Percentiles rank a stretch among this genome's conserved stretches.
Evolutionary conservation across 2,329 filamentous ascomycete genomes (phyloP).

Genomic region (Stemphylium vesicarium): DNA sequence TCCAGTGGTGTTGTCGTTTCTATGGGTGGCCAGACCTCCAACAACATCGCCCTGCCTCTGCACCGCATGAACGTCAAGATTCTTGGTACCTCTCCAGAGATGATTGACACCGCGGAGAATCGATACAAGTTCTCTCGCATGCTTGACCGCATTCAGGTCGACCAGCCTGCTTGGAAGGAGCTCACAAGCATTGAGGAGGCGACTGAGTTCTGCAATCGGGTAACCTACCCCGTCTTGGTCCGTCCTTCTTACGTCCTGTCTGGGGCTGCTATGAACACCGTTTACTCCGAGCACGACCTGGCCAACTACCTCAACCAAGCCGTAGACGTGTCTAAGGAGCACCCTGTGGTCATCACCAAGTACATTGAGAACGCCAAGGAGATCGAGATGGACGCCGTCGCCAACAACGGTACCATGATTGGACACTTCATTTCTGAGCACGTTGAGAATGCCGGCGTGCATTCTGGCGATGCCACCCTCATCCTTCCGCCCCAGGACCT

Average conservation of each 20-base stretch:
- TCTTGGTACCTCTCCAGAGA: conserved; percentile 93
- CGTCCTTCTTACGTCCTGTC: conserved; percentile 96
- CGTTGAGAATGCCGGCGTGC: conserved; percentile 97
- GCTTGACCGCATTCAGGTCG: conserved; percentile 91
- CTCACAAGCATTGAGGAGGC: conserved; percentile 94
- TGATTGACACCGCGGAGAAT: conserved; percentile 98
- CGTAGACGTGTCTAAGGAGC: conserved; percentile 88
- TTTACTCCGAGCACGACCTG: conserved; percentile 93
- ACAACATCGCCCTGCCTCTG: conserved; percentile 93
- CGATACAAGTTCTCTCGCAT: conserved; percentile 98
- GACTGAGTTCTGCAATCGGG: conserved; percentile 81
- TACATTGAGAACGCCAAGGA: conserved; percentile 99
- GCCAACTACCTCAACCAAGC: conserved; percentile 89
- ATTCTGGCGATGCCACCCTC: conserved; percentile 95
- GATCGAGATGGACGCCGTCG: conserved; percentile 99
- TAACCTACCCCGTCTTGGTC: conserved; percentile 92
- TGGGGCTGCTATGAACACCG: conserved; percentile 98
- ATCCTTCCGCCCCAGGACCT: conserved; percentile 95
- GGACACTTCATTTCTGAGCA: conserved; percentile 99
- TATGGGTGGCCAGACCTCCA: conserved; percentile 97
- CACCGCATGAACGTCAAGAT: conserved; percentile 90
- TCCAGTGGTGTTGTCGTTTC: conserved; percentile 87
- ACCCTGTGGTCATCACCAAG: conserved; percentile 98
- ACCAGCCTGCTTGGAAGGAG: conserved; percentile 98
- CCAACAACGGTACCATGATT: conserved; percentile 84